These are phyloP conservation scores for Penicillium cataractarum DNA, from an alignment of 495 filamentous ascomycete species.

Conservation along the genomic window DNA sequence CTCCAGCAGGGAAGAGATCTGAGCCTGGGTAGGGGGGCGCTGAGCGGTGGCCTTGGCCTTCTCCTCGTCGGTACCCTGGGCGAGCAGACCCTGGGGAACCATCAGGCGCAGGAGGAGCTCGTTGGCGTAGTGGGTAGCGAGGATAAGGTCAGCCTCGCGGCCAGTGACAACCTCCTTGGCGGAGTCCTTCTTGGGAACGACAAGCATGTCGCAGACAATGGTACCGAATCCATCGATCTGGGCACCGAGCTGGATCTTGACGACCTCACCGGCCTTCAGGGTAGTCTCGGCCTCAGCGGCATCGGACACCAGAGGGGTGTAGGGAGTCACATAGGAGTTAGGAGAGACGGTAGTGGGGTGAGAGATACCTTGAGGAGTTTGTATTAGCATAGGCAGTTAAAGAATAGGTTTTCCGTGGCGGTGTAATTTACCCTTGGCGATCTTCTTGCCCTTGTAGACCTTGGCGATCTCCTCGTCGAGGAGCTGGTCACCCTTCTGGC, in stretches of 20 bases:
- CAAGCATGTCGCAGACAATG: conserved; percentile 91
- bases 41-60: conserved; percentile 85
- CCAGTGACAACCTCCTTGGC: conserved; percentile 64
- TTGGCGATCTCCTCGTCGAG: conserved; percentile 91
- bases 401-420: neutral
- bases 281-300: conserved; percentile 75
- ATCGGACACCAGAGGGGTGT: conserved; percentile 88
- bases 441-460: conserved; percentile 98
- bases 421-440: conserved; percentile 72
- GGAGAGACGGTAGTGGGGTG: conserved; percentile 97
- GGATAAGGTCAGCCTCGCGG: conserved; percentile 80
- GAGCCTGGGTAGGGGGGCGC: conserved; percentile 77
- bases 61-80: conserved; percentile 86
- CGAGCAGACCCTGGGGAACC: conserved; percentile 82
- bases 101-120: conserved; percentile 91
- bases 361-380: conserved; percentile 66
- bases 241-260: conserved; percentile 97
- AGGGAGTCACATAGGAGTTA: conserved; percentile 91
- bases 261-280: conserved; percentile 79
- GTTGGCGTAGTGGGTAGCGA: conserved; percentile 93
- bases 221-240: conserved; percentile 98
- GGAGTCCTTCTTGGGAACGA: conserved; percentile 64
- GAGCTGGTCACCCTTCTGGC: conserved; percentile 92
- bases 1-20: conserved; percentile 84
- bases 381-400: conserved; percentile 17